Evolutionary conservation across 164 flowering plant genomes (phyloP).

Genomic region (Magnolia officinalis): DNA sequence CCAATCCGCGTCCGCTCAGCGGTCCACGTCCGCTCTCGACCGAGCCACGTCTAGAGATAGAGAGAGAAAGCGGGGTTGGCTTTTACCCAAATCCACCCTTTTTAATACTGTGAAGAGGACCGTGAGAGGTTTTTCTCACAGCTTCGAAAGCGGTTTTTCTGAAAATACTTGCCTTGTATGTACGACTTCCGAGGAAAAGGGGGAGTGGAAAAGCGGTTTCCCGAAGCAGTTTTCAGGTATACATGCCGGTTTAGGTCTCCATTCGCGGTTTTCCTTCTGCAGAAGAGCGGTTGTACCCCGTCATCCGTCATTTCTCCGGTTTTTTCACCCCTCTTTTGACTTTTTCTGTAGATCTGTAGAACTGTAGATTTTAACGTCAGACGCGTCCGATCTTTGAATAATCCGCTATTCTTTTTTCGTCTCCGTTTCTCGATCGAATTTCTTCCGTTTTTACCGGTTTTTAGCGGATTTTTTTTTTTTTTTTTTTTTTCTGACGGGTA

Average conservation of each 20-base stretch:
- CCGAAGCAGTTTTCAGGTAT: constrained; percentile 3
- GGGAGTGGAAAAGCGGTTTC: not conserved
- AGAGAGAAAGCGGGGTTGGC: too few species aligned
- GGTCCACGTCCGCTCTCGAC: too few species aligned
- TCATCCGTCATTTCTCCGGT: not conserved
- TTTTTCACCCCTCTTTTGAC: not conserved
- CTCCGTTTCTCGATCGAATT: not conserved
- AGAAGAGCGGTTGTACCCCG: not conserved
- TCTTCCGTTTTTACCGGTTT: not conserved
- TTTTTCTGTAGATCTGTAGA: not conserved
- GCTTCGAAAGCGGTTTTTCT: not conserved
- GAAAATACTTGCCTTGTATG: not conserved
- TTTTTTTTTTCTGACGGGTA: not conserved
- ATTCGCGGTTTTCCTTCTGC: not conserved
- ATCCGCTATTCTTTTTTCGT: not conserved
- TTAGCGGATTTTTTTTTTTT: too few species aligned
- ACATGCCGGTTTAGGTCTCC: not conserved
- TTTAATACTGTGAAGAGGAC: too few species aligned
- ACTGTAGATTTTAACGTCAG: not conserved
- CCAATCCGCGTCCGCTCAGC: too few species aligned
- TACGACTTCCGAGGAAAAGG: not conserved
- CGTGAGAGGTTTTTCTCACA: not conserved
- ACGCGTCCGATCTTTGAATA: not conserved
- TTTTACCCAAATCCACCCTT: too few species aligned
- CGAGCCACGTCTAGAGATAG: too few species aligned